A percentile compares a stretch with the other conserved stretches of the same genome.
phyloP scores from a whole-genome alignment of 2,329 filamentous ascomycete species.

The Penicillium sp. region DNA sequence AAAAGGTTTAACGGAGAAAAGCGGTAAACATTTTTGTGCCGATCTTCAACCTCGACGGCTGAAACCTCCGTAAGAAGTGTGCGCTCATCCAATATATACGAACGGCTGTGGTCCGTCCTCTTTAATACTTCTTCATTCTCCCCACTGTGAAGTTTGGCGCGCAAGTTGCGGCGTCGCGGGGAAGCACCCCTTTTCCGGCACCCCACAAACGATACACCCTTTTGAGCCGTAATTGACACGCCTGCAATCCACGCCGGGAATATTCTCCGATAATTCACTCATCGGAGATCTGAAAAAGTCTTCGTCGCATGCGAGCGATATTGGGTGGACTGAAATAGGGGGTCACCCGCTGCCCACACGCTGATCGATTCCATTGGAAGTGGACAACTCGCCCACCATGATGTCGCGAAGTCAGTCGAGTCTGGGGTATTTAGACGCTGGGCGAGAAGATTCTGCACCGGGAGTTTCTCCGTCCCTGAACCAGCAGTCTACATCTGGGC shows the following conservation, averaged over 20 bases:
- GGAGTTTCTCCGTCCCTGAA: slow-evolving; percentile 32
- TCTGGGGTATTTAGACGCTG: slow-evolving; percentile 35
- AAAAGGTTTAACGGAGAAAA: background rate
- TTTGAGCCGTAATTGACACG: background rate
- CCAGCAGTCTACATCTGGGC: slow-evolving; percentile 39
- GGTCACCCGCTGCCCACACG: slow-evolving; percentile 1
- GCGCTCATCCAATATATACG: background rate
- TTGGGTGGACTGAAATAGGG: background rate
- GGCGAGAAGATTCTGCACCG: slow-evolving; percentile 33
- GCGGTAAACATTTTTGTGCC: slow-evolving; percentile 19
- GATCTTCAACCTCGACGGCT: slow-evolving; percentile 17
- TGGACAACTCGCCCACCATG: slow-evolving; percentile 24
- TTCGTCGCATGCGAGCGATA: slow-evolving; percentile 4
- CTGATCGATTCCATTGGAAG: background rate
- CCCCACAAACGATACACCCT: background rate
- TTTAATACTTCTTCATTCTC: background rate
- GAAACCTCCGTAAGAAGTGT: slow-evolving; percentile 12
- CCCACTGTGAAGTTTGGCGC: background rate
- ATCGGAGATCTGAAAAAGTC: background rate
- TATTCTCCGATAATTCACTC: slow-evolving; percentile 1
- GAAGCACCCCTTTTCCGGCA: slow-evolving; percentile 9
- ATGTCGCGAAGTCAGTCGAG: slow-evolving; percentile 44
- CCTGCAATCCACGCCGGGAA: slow-evolving; percentile 2
- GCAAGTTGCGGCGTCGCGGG: slow-evolving; percentile 7
- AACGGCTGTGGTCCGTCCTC: background rate